Base-by-base conservation (phyloP, 345 rosid species). In the Hevea brasiliensis region DNA sequence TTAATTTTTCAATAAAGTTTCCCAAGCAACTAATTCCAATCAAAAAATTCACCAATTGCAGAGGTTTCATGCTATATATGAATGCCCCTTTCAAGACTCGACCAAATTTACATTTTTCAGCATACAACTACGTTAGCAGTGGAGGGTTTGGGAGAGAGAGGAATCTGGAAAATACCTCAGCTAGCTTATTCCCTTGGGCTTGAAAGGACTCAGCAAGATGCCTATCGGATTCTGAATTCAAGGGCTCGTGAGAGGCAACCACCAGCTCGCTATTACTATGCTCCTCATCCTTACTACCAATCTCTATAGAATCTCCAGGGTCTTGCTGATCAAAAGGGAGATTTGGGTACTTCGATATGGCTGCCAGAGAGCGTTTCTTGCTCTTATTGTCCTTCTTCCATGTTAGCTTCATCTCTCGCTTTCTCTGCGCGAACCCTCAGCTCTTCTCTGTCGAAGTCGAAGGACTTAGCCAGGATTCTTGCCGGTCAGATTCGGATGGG, bases 141-240 rank as follows among this genome's bases (percentile, higher is more conserved):
- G 18, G 13, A 17, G 12, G 20, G 17, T 11, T 13, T n/a, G 37
- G 24, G 24, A 32, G 44, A 29, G 23, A 9, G 5, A 24, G 54
- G 26, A 17, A 4, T 27, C 8, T 0, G 21, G 44, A 2, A 44
- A 0, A 37, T 78, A 94, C 94, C 96, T 92, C 90, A 7, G 98
- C 97, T 8, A 90, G 89, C 73, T 85, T 84, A 79, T 87, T 85
- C 42, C 98, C 98, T 59, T 86, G 90, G 21, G 78, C 68, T 80
- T 84, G 89, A 76, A 94, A 88, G 23, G 92, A 84, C 0, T 80
- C 78, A 23, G 90, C 89, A 10, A 90, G 86, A 44, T 65, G 70
- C 70, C 23, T 61, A 32, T 77, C 61, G 57, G 82, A 50, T 56
- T 83, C 82, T n/a, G 77, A 50, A 42, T 76, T 74, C 12, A 54